These are phyloP conservation scores for Tylopilus rubrobrunneus DNA, from an alignment of 768 basidiomycete genomes.

Conservation along the genomic window DNA sequence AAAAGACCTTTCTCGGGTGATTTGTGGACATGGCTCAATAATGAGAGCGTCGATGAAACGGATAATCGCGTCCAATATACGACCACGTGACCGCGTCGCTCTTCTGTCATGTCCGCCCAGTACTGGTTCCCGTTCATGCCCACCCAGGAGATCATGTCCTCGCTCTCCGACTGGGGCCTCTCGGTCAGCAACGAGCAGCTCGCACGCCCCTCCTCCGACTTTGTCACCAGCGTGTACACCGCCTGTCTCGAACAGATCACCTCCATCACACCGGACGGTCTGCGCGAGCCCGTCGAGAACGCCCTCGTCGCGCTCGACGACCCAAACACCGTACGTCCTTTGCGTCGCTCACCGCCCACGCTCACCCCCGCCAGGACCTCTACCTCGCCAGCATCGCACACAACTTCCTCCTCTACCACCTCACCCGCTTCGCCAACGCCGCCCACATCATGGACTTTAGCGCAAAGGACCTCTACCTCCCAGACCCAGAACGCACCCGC, in stretches of 20 bases:
- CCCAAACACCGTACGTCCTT: conserved; percentile 48
- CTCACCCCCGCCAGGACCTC: conserved; percentile 49
- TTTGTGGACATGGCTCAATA: too few species aligned
- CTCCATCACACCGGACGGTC: conserved; percentile 51
- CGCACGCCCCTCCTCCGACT: conserved; percentile 60
- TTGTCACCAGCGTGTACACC: conserved; percentile 65
- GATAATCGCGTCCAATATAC: conserved; percentile 13
- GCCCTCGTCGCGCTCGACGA: conserved; percentile 49
- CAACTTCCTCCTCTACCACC: conserved; percentile 66
- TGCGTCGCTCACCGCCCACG: fast-evolving
- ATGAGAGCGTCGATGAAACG: not conserved
- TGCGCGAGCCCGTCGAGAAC: conserved; percentile 56
- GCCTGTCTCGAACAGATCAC: conserved; percentile 73
- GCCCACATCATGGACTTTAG: conserved; percentile 77
- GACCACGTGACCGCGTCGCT: conserved; percentile 28
- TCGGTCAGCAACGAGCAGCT: conserved; percentile 66
- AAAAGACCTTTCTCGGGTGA: conserved; percentile 9
- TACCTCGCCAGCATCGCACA: conserved; percentile 55
- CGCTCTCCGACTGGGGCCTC: conserved; percentile 67
- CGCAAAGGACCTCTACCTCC: conserved; percentile 66
- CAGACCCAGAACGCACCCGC: conserved; percentile 72
- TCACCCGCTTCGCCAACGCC: conserved; percentile 71
- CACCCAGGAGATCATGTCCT: conserved; percentile 56
- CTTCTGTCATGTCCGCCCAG: conserved; percentile 27
- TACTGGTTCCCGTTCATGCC: conserved; percentile 68